Base-by-base conservation (phyloP, 192 early-diverging fungal species). In the Backusella westeae region DNA sequence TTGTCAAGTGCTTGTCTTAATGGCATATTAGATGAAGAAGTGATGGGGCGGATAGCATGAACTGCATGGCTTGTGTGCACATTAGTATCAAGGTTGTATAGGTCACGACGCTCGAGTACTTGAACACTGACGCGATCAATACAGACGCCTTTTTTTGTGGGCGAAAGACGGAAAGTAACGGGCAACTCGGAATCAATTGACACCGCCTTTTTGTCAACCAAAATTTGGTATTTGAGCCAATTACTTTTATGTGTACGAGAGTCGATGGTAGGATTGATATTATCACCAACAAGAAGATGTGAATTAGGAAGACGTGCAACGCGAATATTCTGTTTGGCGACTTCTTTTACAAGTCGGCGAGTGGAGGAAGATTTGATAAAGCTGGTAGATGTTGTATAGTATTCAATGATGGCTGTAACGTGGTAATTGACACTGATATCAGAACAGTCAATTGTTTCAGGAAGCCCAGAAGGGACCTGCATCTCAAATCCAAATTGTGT, bases 401-500 rank as follows among this genome's bases (percentile, higher is more conserved):
- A 23, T 4, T 32, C 32, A 32, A 72, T 53, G 2, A 72, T 17
- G 6, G 71, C 71, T 6, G 71, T 52, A 6, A 72, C 71, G 8
- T 42, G 36, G 12, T 72, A 72, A 12, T 72, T 32, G 6, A 72
- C 71, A 29, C 23, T 44, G 8, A 72, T 42, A 35, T 72, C 46
- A 44, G 44, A 53, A 8, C 71, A 72, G 9, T 72, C 71, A 6
- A 72, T 35, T 4, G 38, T 72, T 19, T 72, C 71, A 19, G 71
- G 71, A 21, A 72, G 34, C 2, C 71, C 71, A 8, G 41, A 44
- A 36, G 71, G 71, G 34, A 72, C 17, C 34, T 72, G 39, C 71
- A 72, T 72, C 34, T 72, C 71, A 21, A 72, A 72, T 5, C 71
- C 71, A 26, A 42, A 72, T 19, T 53, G 71, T 19, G 71, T 72